Conservation (phyloP, 352 stramenopile species). For the Pythium oligandrum region DNA sequence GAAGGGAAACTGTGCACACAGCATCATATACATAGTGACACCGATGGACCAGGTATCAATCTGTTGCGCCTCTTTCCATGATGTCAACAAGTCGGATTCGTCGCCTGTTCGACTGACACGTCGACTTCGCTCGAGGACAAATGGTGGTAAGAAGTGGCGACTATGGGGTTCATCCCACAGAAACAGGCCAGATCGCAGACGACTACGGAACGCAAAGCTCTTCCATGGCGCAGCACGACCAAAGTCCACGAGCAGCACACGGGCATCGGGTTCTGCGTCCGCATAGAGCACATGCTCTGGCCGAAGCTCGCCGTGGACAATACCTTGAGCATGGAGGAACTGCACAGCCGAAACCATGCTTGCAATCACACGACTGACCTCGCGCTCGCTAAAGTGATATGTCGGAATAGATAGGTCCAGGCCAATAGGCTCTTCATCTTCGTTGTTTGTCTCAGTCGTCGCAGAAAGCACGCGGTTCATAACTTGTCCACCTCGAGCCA, state of each 20-base stretch:
- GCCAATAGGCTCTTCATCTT: neutral
- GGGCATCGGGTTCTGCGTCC: conserved; percentile 53
- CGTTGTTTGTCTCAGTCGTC: neutral
- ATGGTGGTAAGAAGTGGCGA: conserved; percentile 61
- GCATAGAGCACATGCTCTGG: conserved; percentile 75
- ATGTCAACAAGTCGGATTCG: too few relatives aligned
- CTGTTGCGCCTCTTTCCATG: conserved; percentile 56
- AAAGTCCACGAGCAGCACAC: conserved; percentile 62
- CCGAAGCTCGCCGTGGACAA: conserved; percentile 65
- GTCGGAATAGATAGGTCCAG: neutral
- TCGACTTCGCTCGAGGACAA: conserved; percentile 25
- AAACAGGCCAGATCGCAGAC: conserved; percentile 19
- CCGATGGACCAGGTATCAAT: conserved; percentile 72
- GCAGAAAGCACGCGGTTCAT: conserved; percentile 29
- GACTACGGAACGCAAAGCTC: conserved; percentile 23
- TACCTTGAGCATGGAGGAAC: conserved; percentile 46
- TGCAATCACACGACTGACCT: conserved; percentile 48
- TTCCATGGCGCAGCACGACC: conserved; percentile 47
- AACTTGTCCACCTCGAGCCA: conserved; percentile 61
- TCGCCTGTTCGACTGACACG: too few relatives aligned
- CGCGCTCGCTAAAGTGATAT: conserved; percentile 40
- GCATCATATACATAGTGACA: conserved; percentile 65
- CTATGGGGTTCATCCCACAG: conserved; percentile 60
- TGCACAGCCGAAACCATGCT: conserved; percentile 37
- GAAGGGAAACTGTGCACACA: conserved; percentile 48